Evolutionary conservation across 331 rosid species (phyloP), one percentile per base, ranked within the genome.

Genomic region (Quercus lobata): DNA sequence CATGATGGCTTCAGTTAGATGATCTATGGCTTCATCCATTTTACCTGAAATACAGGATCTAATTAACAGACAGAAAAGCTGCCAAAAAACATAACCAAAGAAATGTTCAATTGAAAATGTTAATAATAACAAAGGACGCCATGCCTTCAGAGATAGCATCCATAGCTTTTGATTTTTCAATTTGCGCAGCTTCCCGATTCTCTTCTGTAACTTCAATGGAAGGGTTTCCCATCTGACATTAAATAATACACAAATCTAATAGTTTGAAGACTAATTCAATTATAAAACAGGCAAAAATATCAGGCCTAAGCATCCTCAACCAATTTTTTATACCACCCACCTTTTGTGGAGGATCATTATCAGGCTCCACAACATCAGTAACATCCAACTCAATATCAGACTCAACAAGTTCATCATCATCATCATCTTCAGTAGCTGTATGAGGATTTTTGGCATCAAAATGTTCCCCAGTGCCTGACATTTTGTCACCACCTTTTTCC

Each of bases 331-430:
- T 41, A 11, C 6, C 65, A 46, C 22, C 72, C 69, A 86, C 97
- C 97, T 79, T 89, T 66, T 87, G 93, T 57, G 97, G 93, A 83
- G 91, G 87, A 80, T 93, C 98, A 72, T 87, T 55, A 72, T 93
- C 96, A 68, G 96, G 91, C 83, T 85, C 88, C 73, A 93, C 86
- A 7, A 89, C 87, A 60, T 87, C 95, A 27, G 87, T 52, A 77
- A 77, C 77, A 81, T 93, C 98, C 76, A 90, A 78, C 76, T 93
- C 98, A 12, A 93, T n/a, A 82, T 93, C 97, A 65, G 97, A 93
- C 77, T 93, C 98, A 49, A 89, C 65, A 65, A 91, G 81, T 25
- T 83, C 88, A 24, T 87, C 84, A 14, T 83, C 88, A 11, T 87
- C 84, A 14, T 83, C 86, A 56, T 83, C 88, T 32, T 76, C 71